Base-by-base conservation (phyloP, 2,329 filamentous ascomycete species). In the Cladosporium sp. region DNA sequence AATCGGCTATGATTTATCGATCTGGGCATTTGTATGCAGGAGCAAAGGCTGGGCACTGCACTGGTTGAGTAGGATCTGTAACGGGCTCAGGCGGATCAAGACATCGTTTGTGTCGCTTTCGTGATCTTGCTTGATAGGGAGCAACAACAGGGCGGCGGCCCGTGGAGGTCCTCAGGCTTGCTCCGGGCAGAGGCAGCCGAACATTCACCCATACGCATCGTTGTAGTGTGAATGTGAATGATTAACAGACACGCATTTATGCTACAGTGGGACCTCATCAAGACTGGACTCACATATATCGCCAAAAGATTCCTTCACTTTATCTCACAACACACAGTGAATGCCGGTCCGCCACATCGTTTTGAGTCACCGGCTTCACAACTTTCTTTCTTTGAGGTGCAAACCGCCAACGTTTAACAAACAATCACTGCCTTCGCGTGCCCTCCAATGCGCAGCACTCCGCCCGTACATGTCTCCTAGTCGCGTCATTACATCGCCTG, bases 391-490 rank as follows among this genome's bases (percentile, higher is more conserved):
- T 28, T 55, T 54, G 44, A 28, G 21, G 51, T 55, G 26, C 60
- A 64, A 64, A 64, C 60, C 44, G 26, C 34, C 60, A 55, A 44
- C 34, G 28, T 34, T 49, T 44, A 52, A 57, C 51, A 55, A 34
- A 57, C 38, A 44, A 18, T 14, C 36, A 57, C 51, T 57, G 14
- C n/a, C 49, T 14, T 7, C 30, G 34, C 21, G 21, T 21, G 38
- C 28, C n/a, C 15, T 66, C 65, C 67, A 69, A 75, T 74, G 72
- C 65, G 54, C 32, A 28, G 11, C 38, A 44, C n/a, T 7, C 28
- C 61, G 34, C 18, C 62, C 12, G 64, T 73, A 71, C 71, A 77
- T 77, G 75, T 75, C 75, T 74, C 71, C 72, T 67, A 71, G 72
- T 63, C 64, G 51, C 18, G 59, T 71, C 63, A 55, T 61, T 52